These are phyloP conservation scores for Calonectria pteridis DNA, from an alignment of 2,329 filamentous ascomycete genomes.

Conservation along the genomic window DNA sequence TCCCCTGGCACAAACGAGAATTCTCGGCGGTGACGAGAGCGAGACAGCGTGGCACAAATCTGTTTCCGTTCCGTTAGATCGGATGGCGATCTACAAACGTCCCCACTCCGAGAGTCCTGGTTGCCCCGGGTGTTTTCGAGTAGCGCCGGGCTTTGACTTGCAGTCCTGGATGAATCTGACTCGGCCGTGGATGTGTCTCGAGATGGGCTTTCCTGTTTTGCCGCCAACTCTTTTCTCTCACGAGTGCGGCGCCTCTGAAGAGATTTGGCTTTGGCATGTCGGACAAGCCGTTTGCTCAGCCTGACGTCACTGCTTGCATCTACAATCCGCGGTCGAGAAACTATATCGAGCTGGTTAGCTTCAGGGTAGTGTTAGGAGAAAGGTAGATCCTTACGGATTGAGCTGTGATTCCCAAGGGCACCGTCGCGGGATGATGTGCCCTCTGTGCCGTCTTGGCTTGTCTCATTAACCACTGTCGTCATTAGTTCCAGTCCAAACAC, in stretches of 20 bases:
- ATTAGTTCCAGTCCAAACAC: background rate
- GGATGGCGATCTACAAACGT: slow-evolving; percentile 3
- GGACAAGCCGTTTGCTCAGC: slow-evolving; percentile 43
- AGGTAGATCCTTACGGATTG: background rate
- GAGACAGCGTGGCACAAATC: background rate
- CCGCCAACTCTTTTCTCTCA: background rate
- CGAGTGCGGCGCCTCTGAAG: background rate
- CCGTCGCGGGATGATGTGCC: background rate
- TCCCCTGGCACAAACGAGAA: slow-evolving; percentile 48
- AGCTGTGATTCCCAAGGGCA: background rate
- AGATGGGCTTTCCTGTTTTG: background rate
- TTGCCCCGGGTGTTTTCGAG: slow-evolving; percentile 17
- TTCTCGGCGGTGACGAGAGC: slow-evolving; percentile 36
- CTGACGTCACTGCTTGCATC: slow-evolving; percentile 48
- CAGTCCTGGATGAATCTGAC: slow-evolving; percentile 10
- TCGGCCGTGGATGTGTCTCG: slow-evolving; percentile 16
- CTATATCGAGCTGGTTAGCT: slow-evolving; percentile 21
- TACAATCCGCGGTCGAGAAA: slow-evolving; percentile 36
- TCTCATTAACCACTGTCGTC: background rate
- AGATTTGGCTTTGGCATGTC: background rate
- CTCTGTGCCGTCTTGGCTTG: background rate
- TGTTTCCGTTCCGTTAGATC: background rate
- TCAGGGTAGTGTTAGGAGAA: background rate
- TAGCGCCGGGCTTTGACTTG: slow-evolving; percentile 12
- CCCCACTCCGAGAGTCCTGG: slow-evolving; percentile 14